Percentiles rank a stretch among this genome's conserved stretches.
Conservation (phyloP, 352 stramenopile species). For the Pythium oligandrum region DNA sequence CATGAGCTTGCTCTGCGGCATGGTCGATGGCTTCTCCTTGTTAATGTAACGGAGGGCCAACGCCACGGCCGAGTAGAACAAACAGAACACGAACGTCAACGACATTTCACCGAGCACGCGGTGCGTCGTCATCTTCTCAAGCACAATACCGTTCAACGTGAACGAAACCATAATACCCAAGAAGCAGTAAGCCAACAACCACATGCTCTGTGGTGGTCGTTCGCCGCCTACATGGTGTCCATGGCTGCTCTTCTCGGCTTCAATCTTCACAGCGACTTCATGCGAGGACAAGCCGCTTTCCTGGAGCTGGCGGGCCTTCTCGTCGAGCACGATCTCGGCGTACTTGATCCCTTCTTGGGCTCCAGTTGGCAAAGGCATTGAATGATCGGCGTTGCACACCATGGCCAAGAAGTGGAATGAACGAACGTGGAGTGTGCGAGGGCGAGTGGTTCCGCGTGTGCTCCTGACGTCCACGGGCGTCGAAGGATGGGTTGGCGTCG, state of each 20-base stretch:
- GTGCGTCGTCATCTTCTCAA: slow-evolving; percentile 84
- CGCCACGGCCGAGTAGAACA: slow-evolving; percentile 69
- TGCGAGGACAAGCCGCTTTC: slow-evolving; percentile 9
- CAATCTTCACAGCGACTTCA: slow-evolving; percentile 22
- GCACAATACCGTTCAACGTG: slow-evolving; percentile 71
- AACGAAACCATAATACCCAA: slow-evolving; percentile 83
- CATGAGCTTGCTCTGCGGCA: slow-evolving; percentile 62
- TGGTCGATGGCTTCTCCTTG: slow-evolving; percentile 68
- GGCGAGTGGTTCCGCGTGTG: no score
- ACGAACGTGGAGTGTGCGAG: no score
- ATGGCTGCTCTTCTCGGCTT: slow-evolving; percentile 8
- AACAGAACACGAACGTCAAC: slow-evolving; percentile 80
- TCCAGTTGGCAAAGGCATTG: slow-evolving; percentile 15
- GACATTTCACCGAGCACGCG: slow-evolving; percentile 77
- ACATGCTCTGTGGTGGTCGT: slow-evolving; percentile 26
- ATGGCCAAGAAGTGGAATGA: slow-evolving; percentile 9
- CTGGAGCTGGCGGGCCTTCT: slow-evolving; percentile 28
- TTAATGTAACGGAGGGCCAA: slow-evolving; percentile 46
- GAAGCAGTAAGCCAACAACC: slow-evolving; percentile 73
- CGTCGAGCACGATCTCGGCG: slow-evolving; percentile 52
- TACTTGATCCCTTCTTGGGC: slow-evolving; percentile 33
- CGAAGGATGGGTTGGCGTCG: no score
- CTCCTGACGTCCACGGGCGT: no score
- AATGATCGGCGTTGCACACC: slow-evolving; percentile 38
- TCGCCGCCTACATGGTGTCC: slow-evolving; percentile 8